Evolutionary conservation across 2,329 filamentous ascomycete genomes (phyloP).

Genomic region (Cercospora canescens): DNA sequence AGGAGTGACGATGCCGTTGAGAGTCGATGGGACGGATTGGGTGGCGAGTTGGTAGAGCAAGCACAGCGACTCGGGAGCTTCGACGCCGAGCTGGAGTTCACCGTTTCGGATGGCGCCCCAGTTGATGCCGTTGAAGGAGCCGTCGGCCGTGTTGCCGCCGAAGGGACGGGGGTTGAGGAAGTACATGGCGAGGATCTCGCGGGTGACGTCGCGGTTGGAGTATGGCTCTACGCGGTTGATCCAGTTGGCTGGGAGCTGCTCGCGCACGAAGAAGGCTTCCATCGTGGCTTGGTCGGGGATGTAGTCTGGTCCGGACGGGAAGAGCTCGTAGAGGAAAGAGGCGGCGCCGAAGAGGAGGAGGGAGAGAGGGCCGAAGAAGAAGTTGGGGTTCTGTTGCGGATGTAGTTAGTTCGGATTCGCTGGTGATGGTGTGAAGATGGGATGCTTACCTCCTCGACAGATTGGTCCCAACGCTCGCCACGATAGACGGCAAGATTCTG

Average conservation of each 20-base stretch:
- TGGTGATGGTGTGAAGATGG: neutral
- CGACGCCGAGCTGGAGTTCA: slow-evolving; percentile 33
- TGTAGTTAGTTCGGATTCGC: neutral
- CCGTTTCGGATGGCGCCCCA: slow-evolving; percentile 44
- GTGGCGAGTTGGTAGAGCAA: slow-evolving; percentile 48
- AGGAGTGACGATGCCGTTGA: slow-evolving; percentile 42
- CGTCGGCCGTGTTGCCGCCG: slow-evolving; percentile 18
- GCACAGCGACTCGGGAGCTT: slow-evolving; percentile 36
- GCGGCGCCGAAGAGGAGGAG: slow-evolving; percentile 45
- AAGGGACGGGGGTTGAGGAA: slow-evolving; percentile 38
- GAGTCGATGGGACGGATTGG: slow-evolving; percentile 37
- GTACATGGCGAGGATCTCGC: slow-evolving; percentile 45
- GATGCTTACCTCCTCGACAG: slow-evolving; percentile 27
- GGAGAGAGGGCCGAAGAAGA: slow-evolving; percentile 44
- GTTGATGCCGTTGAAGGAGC: slow-evolving; percentile 28
- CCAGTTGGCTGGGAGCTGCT: slow-evolving; percentile 47
- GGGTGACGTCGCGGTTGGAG: slow-evolving; percentile 37
- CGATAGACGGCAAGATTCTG: slow-evolving; percentile 42
- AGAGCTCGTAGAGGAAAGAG: slow-evolving; percentile 47
- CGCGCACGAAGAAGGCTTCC: slow-evolving; percentile 44
- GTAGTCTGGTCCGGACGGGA: slow-evolving; percentile 38
- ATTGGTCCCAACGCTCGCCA: slow-evolving; percentile 44
- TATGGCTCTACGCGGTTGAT: slow-evolving; percentile 37
- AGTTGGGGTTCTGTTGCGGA: slow-evolving; percentile 37
- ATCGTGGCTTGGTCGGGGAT: slow-evolving; percentile 39